Conservation (phyloP, 192 early-diverging fungal species). For the Coemansia sp. region DNA sequence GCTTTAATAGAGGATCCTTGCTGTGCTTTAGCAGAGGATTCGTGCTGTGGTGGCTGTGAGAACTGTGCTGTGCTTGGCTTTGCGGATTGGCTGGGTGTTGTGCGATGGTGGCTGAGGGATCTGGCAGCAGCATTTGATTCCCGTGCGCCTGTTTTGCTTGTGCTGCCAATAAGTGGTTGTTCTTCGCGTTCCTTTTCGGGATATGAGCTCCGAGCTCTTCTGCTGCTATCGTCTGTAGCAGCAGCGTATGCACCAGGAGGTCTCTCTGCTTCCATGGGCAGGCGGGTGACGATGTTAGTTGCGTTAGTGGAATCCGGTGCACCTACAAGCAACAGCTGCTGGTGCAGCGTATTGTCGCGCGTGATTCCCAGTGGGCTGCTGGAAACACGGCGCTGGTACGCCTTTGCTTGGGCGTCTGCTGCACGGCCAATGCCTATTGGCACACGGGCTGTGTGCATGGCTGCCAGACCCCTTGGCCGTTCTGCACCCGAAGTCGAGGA, state of each 20-base stretch:
- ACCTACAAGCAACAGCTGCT: constrained; percentile 31
- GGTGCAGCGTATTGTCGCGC: constrained; percentile 17
- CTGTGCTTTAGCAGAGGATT: not conserved
- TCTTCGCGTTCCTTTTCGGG: no score
- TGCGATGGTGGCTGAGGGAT: not conserved
- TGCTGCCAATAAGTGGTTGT: not conserved
- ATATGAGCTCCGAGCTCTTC: not conserved
- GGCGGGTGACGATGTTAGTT: constrained; percentile 18
- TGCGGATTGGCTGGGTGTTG: not conserved
- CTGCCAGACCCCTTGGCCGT: not conserved
- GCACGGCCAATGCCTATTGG: constrained; percentile 11
- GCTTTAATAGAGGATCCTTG: not conserved
- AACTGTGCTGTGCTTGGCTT: not conserved
- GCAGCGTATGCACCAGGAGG: not conserved
- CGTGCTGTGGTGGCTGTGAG: not conserved
- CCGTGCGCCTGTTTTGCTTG: not conserved
- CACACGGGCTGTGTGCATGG: constrained; percentile 1
- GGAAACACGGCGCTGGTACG: constrained; percentile 1
- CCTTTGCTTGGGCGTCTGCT: constrained; percentile 2
- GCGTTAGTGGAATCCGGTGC: constrained; percentile 13
- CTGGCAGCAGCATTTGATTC: not conserved
- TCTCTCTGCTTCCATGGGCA: constrained; percentile 4
- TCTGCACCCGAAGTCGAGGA: not conserved
- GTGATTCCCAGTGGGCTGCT: constrained; percentile 22
- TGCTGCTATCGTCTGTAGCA: not conserved